Base-by-base conservation (phyloP, 176 grass and related monocot species). In the Rhipidocladum racemiflorum region DNA sequence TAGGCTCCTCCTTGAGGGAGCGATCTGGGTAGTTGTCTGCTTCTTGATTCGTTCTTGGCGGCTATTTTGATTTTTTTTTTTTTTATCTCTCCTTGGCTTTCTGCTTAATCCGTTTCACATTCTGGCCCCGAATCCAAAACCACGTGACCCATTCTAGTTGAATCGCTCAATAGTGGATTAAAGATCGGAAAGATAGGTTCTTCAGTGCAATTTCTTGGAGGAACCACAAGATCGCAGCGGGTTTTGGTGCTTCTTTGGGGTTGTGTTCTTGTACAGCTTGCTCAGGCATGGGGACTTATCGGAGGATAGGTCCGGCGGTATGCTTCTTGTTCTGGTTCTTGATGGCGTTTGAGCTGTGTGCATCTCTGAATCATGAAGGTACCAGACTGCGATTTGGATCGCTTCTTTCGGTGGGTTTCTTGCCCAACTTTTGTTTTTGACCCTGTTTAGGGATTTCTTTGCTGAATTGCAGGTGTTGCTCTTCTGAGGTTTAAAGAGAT, bases 321-420 rank as follows among this genome's bases (percentile, higher is more conserved):
- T 87, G 45, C 15, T 39, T 88, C 4, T 30, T 90, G 34, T 72
- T 95, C 46, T 93, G 70, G 82, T 61, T 95, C 65, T 34, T 86
- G 64, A 25, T 75, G 75, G 12, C 73, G 60, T 85, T 72, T 50
- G 21, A 87, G 69, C 72, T 78, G 9, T 94, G 90, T 68, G 81
- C 78, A 54, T 79, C 86, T 3, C 36, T 91, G 45, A 91, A 83
- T 56, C 86, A 74, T 38, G 92, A 97, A 94, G 96, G 96, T 98
- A 67, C 61, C 16, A 28, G 15, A 43, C 72, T 69, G 62, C 70
- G 40, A 9, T 59, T 83, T 72, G 28, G 14, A 36, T 17, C 24
- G 34, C 43, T 68, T 75, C 57, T n/a, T 68, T 59, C 8, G 12
- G 5, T 28, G 27, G 11, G 36, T 49, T 81, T 76, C 1, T 71